phyloP scores from a whole-genome alignment of 148 eudicot species.

The Nepenthes mirabilis region DNA sequence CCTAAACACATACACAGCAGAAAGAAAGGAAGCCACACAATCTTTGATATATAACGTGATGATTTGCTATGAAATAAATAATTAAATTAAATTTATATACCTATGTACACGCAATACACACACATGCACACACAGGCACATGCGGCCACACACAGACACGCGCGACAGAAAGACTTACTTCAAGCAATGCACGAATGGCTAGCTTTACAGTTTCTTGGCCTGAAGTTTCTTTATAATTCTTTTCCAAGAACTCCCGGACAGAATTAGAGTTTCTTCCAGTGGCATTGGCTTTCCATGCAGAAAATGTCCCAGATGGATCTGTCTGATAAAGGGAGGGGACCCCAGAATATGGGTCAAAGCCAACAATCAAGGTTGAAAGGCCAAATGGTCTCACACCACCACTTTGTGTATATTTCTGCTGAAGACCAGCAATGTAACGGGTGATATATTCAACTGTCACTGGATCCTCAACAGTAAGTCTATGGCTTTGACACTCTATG shows the following conservation, averaged over 20 bases:
- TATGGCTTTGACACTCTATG: constrained; percentile 94
- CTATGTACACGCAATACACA: too few species aligned
- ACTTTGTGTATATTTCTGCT: constrained; percentile 97
- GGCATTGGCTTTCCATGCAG: constrained; percentile 99
- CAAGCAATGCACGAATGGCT: constrained; percentile 91
- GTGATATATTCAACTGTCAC: constrained; percentile 95
- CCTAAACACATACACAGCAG: too few species aligned
- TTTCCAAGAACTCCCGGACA: constrained; percentile 79
- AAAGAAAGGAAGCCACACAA: too few species aligned
- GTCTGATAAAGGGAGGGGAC: constrained; percentile 91
- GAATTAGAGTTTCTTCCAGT: constrained; percentile 98
- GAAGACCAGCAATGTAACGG: constrained; percentile 96
- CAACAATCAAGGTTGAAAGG: constrained; percentile 95
- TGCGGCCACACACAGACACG: too few species aligned
- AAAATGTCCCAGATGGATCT: constrained; percentile 98
- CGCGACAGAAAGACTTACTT: constrained; percentile 23
- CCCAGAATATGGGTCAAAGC: constrained; percentile 81
- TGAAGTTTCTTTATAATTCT: constrained; percentile 91
- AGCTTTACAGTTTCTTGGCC: constrained; percentile 90
- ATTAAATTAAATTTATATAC: too few species aligned
- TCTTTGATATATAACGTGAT: too few species aligned
- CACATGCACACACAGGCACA: too few species aligned
- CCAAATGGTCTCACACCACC: constrained; percentile 99
- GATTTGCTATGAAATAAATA: too few species aligned
- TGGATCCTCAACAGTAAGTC: constrained; percentile 91